Evolutionary conservation across 2,329 filamentous ascomycete genomes (phyloP).

Genomic region (Aspergillus amoenus): DNA sequence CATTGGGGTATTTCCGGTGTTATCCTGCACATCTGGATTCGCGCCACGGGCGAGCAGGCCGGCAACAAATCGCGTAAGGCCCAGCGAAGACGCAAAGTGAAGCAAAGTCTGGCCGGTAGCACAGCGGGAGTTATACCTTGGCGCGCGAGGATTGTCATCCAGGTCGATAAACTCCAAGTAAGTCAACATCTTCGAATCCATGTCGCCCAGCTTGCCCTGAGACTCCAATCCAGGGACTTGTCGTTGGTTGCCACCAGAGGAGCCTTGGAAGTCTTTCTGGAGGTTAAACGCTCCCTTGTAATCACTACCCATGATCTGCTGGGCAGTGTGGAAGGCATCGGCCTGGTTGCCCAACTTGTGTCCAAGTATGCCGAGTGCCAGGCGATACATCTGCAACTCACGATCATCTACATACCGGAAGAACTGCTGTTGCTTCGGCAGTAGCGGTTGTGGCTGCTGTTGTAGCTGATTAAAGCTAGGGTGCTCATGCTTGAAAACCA

Average conservation of each 20-base stretch:
- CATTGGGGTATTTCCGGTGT: slow-evolving; percentile 76
- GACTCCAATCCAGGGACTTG: slow-evolving; percentile 45
- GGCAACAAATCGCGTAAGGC: slow-evolving; percentile 72
- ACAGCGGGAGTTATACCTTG: slow-evolving; percentile 64
- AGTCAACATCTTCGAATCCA: slow-evolving; percentile 69
- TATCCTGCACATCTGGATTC: slow-evolving; percentile 71
- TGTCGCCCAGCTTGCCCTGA: slow-evolving; percentile 48
- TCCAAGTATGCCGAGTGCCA: slow-evolving; percentile 46
- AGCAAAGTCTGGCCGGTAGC: slow-evolving; percentile 76
- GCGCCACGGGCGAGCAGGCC: slow-evolving; percentile 76
- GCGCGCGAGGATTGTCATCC: slow-evolving; percentile 68
- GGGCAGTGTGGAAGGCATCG: slow-evolving; percentile 49
- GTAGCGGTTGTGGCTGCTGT: slow-evolving; percentile 42
- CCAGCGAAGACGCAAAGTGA: slow-evolving; percentile 73
- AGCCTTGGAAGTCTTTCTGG: slow-evolving; percentile 43
- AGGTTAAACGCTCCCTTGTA: slow-evolving; percentile 50
- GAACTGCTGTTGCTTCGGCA: slow-evolving; percentile 51
- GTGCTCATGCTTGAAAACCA: slow-evolving; percentile 63
- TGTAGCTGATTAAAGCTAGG: slow-evolving; percentile 50
- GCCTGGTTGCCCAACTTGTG: slow-evolving; percentile 48
- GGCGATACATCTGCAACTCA: slow-evolving; percentile 48
- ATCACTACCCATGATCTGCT: slow-evolving; percentile 48
- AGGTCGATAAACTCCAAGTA: slow-evolving; percentile 77
- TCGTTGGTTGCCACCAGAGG: slow-evolving; percentile 46
- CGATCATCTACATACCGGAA: slow-evolving; percentile 68